Evolutionary conservation across 306 rosid species (phyloP).

Genomic region (Oemleria cerasiformis): DNA sequence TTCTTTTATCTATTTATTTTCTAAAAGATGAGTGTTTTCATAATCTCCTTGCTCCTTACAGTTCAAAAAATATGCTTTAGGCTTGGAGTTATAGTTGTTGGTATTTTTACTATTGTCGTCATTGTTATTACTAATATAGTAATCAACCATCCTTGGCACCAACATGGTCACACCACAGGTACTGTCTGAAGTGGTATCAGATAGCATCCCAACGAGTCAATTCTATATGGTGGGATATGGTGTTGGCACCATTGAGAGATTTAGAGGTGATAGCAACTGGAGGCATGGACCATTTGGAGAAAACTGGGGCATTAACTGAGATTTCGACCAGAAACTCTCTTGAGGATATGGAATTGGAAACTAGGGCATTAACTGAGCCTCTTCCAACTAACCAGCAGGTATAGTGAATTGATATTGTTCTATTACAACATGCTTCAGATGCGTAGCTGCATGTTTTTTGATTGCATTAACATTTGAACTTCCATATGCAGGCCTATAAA

Average conservation of each 20-base stretch:
- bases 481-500: slow-evolving; percentile 73
- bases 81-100: no score
- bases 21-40: no score
- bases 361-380: slow-evolving; percentile 95
- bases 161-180: slow-evolving; percentile 42
- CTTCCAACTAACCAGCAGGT: slow-evolving; percentile 99
- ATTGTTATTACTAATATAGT: not conserved
- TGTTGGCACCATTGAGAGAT: slow-evolving; percentile 75
- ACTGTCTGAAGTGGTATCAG: slow-evolving; percentile 86
- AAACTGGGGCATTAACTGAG: no score
- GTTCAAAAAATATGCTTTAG: no score
- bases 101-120: not conserved
- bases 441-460: slow-evolving; percentile 7
- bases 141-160: not conserved
- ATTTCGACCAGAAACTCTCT: slow-evolving; percentile 59
- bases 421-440: slow-evolving; percentile 20
- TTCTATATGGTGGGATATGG: slow-evolving; percentile 84
- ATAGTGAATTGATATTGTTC: slow-evolving; percentile 22
- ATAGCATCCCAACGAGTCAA: slow-evolving; percentile 70
- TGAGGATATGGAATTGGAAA: slow-evolving; percentile 94
- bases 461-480: slow-evolving; percentile 12
- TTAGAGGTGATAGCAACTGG: slow-evolving; percentile 63
- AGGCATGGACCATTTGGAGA: slow-evolving; percentile 31
- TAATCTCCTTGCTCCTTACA: no score
- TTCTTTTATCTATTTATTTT: no score